These are phyloP conservation scores for Neonothopanus nambi DNA, from an alignment of 1,284 basidiomycete species.

Conservation along the genomic window DNA sequence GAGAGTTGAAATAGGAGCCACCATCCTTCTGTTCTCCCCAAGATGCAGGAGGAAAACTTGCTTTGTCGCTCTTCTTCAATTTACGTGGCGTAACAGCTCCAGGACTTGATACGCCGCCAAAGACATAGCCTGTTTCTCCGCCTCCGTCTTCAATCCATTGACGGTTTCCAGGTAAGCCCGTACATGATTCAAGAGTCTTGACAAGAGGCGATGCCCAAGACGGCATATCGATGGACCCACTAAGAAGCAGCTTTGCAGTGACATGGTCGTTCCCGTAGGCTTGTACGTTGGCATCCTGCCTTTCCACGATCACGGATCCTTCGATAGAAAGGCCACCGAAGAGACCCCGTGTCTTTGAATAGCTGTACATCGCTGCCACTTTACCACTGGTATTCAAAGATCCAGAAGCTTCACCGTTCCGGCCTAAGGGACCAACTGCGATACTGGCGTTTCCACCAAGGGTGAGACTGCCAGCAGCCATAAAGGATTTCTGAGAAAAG, in stretches of 20 bases:
- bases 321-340: conserved; percentile 89
- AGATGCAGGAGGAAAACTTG: conserved; percentile 59
- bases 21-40: conserved; percentile 54
- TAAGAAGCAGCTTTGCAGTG: conserved; percentile 77
- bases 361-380: conserved; percentile 95
- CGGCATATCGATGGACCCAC: conserved; percentile 73
- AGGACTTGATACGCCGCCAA: conserved; percentile 49
- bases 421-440: conserved; percentile 91
- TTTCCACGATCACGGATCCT: conserved; percentile 92
- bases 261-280: conserved; percentile 75
- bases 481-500: conserved; percentile 76
- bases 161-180: conserved; percentile 66
- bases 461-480: conserved; percentile 91
- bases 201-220: conserved; percentile 77
- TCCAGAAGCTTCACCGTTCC: conserved; percentile 92
- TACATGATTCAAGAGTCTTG: conserved; percentile 71
- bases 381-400: conserved; percentile 86
- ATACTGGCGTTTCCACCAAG: conserved; percentile 93
- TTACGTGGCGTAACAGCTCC: conserved; percentile 38
- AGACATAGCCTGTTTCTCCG: conserved; percentile 52
- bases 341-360: conserved; percentile 92
- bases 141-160: conserved; percentile 65
- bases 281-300: conserved; percentile 86
- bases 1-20: conserved; percentile 54
- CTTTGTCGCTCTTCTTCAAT: conserved; percentile 50